Conservation (phyloP, 768 basidiomycete species). For the Neoboletus brunneissimus region DNA sequence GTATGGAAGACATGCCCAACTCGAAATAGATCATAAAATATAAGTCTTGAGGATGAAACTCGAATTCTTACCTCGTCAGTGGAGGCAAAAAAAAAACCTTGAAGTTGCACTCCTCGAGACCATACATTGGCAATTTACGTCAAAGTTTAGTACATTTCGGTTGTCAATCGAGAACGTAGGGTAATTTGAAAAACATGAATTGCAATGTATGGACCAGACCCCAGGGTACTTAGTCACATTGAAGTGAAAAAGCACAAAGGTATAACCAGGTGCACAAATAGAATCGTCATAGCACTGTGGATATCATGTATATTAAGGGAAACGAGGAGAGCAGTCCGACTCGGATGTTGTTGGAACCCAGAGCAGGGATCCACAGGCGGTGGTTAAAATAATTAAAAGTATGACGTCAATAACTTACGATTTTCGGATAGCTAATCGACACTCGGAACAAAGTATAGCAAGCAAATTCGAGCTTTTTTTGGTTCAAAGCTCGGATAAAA, state of each 20-base stretch:
- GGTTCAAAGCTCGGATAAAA: too few relatives aligned
- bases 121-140: background rate
- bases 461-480: too few relatives aligned
- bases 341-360: background rate
- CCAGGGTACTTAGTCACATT: background rate
- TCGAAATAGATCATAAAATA: background rate
- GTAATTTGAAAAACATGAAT: background rate
- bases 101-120: background rate
- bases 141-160: background rate
- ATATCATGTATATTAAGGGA: background rate
- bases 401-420: too few relatives aligned
- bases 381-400: too few relatives aligned
- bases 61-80: background rate
- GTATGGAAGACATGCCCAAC: background rate
- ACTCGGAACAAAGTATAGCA: too few relatives aligned
- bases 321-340: background rate
- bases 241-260: too few relatives aligned
- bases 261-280: background rate
- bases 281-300: background rate
- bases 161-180: conserved; percentile 26
- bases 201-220: too few relatives aligned
- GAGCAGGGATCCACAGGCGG: too few relatives aligned
- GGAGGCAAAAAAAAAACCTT: background rate
- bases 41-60: background rate
- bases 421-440: too few relatives aligned